Evolutionary conservation across 2,329 filamentous ascomycete species (phyloP).

Genomic region (Alternaria brassicae): DNA sequence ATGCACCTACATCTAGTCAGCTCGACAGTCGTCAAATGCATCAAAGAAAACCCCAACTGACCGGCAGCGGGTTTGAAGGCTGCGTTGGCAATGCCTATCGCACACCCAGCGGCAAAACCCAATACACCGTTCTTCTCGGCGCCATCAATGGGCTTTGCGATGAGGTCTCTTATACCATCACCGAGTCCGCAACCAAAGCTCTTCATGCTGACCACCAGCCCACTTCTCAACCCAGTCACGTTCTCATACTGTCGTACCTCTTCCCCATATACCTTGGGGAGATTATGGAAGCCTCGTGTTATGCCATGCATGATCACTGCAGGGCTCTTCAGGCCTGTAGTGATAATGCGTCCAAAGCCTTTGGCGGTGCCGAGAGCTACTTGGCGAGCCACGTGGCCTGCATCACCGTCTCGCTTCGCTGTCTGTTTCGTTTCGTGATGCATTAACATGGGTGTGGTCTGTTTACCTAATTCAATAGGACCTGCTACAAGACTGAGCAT

Average conservation of each 20-base stretch:
- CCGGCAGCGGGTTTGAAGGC: constrained; percentile 72
- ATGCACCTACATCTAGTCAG: constrained; percentile 52
- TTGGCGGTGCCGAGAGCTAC: constrained; percentile 70
- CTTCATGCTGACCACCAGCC: constrained; percentile 76
- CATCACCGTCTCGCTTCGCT: background rate
- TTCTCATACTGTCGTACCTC: constrained; percentile 75
- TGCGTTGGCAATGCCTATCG: constrained; percentile 74
- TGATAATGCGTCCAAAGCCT: constrained; percentile 72
- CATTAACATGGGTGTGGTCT: constrained; percentile 16
- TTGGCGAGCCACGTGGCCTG: constrained; percentile 48
- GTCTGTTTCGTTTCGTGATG: background rate
- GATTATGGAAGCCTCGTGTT: constrained; percentile 84
- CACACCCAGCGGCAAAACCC: constrained; percentile 78
- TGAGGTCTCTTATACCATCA: constrained; percentile 78
- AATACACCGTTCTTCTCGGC: constrained; percentile 66
- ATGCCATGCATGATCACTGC: constrained; percentile 82
- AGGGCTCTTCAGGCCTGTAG: constrained; percentile 74
- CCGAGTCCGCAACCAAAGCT: constrained; percentile 78
- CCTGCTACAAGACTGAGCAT: constrained; percentile 31
- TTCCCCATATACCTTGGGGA: constrained; percentile 82
- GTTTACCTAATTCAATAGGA: constrained; percentile 28
- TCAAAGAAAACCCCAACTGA: background rate
- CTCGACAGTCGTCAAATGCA: background rate
- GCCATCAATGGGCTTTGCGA: constrained; percentile 77
- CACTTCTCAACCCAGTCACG: constrained; percentile 75